A percentile compares a stretch with the other conserved stretches of the same genome.
These are phyloP conservation scores for Leptodontidium sp. DNA, from an alignment of 2,329 filamentous ascomycete species.

Conservation along the genomic window DNA sequence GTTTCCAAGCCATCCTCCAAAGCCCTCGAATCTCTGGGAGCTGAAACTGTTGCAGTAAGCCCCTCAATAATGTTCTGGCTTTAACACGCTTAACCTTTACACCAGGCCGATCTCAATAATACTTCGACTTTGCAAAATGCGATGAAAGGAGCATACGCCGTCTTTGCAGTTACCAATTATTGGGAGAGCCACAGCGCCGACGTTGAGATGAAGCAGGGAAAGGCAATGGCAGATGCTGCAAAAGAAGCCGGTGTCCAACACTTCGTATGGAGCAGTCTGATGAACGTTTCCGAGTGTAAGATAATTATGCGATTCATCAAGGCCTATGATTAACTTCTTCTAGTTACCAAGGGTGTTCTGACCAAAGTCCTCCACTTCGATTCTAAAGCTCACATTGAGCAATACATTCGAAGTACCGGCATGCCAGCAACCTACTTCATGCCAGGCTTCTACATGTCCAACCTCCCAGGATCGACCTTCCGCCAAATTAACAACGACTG, in stretches of 20 bases:
- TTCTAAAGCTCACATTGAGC: conserved; percentile 51
- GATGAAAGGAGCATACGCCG: conserved; percentile 45
- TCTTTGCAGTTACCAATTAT: conserved; percentile 46
- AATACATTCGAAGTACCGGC: conserved; percentile 47
- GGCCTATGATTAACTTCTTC: conserved; percentile 12
- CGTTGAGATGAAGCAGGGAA: conserved; percentile 56
- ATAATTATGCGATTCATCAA: conserved; percentile 10
- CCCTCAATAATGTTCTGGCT: neutral
- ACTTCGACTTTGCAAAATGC: conserved; percentile 48
- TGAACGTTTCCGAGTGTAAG: conserved; percentile 52
- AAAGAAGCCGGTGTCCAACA: conserved; percentile 55
- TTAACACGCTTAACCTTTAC: neutral
- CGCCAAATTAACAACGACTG: conserved; percentile 44
- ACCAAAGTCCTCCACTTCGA: conserved; percentile 50
- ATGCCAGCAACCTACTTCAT: conserved; percentile 58
- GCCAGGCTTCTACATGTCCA: conserved; percentile 61
- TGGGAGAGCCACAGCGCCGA: conserved; percentile 50
- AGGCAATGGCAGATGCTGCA: conserved; percentile 55
- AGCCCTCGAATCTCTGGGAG: conserved; percentile 52
- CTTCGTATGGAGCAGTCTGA: conserved; percentile 56
- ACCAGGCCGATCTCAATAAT: conserved; percentile 53
- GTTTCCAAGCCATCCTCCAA: conserved; percentile 51
- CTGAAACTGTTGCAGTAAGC: conserved; percentile 53
- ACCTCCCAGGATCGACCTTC: conserved; percentile 48
- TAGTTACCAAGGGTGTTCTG: conserved; percentile 53